Conservation (phyloP, 306 rosid species). For the Arachis stenosperma region DNA sequence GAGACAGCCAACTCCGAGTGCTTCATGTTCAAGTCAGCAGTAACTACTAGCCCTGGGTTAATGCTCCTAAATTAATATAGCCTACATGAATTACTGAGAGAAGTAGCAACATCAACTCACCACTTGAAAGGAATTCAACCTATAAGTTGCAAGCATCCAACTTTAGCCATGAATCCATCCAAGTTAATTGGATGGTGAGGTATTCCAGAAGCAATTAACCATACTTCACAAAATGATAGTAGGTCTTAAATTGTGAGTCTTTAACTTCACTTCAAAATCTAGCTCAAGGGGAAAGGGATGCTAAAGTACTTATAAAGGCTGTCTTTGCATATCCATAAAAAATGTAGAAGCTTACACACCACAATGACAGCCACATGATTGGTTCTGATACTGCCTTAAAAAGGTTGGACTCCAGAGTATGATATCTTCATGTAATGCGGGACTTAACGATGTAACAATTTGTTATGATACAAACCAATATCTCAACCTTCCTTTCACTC, state of each 20-base stretch:
- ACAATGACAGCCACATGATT: too few species aligned
- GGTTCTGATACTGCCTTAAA: too few species aligned
- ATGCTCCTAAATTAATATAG: constrained; percentile 24
- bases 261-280: too few species aligned
- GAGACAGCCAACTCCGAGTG: constrained; percentile 20
- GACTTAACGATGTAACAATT: neutral
- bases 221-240: neutral
- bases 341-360: too few species aligned
- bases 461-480: constrained; percentile 31
- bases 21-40: constrained; percentile 25
- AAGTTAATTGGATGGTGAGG: constrained; percentile 25
- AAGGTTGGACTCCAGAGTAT: too few species aligned
- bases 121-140: constrained; percentile 37
- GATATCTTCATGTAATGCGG: too few species aligned
- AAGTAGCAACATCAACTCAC: constrained; percentile 16
- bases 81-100: constrained; percentile 27
- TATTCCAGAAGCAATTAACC: constrained; percentile 29
- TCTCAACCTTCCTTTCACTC: constrained; percentile 24
- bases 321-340: too few species aligned
- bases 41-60: constrained; percentile 21
- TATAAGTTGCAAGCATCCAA: constrained; percentile 28
- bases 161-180: constrained; percentile 34
- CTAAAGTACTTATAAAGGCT: too few species aligned
- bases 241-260: too few species aligned
- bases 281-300: too few species aligned